phyloP scores from a whole-genome alignment of 208 protist genomes.

The Borovskyia barvae region DNA sequence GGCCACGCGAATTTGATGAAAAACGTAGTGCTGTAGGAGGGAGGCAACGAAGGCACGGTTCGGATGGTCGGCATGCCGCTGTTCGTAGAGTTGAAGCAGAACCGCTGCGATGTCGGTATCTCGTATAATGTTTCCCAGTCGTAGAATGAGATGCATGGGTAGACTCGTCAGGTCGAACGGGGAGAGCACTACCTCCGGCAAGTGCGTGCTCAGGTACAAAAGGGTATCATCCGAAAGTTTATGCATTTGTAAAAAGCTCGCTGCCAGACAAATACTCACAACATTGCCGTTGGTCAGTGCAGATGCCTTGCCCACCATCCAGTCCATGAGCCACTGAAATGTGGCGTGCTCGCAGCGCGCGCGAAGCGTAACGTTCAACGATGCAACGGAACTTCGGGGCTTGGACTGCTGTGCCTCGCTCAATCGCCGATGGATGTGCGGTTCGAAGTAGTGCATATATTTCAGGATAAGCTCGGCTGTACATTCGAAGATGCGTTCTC shows the following conservation, averaged over 20 bases:
- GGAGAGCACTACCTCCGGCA: slow-evolving; percentile 55
- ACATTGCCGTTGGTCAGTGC: slow-evolving; percentile 47
- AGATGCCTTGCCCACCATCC: slow-evolving; percentile 38
- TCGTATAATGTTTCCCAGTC: slow-evolving; percentile 40
- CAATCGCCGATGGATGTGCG: slow-evolving; percentile 45
- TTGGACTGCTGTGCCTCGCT: slow-evolving; percentile 11
- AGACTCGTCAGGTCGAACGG: slow-evolving; percentile 62
- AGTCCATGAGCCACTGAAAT: slow-evolving; percentile 74
- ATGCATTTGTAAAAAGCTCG: slow-evolving; percentile 68
- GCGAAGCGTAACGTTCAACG: slow-evolving; percentile 35
- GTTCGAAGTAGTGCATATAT: slow-evolving; percentile 69
- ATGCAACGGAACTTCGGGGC: background rate
- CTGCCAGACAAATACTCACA: slow-evolving; percentile 65
- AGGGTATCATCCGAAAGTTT: slow-evolving; percentile 55
- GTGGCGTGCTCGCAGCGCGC: slow-evolving; percentile 69
- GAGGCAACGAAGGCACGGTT: slow-evolving; percentile 65
- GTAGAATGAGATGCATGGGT: slow-evolving; percentile 45
- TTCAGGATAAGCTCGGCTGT: slow-evolving; percentile 35
- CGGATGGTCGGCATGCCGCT: slow-evolving; percentile 18
- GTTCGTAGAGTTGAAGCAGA: slow-evolving; percentile 50
- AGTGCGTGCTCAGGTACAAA: slow-evolving; percentile 48
- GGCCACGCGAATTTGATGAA: slow-evolving; percentile 12
- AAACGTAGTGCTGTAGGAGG: slow-evolving; percentile 54
- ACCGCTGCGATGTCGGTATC: slow-evolving; percentile 45
- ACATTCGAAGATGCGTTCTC: slow-evolving; percentile 46